Evolutionary conservation across 495 filamentous ascomycete species (phyloP), one percentile per base, ranked within the genome.

Genomic region (Paragyromitra xinjiangensis): DNA sequence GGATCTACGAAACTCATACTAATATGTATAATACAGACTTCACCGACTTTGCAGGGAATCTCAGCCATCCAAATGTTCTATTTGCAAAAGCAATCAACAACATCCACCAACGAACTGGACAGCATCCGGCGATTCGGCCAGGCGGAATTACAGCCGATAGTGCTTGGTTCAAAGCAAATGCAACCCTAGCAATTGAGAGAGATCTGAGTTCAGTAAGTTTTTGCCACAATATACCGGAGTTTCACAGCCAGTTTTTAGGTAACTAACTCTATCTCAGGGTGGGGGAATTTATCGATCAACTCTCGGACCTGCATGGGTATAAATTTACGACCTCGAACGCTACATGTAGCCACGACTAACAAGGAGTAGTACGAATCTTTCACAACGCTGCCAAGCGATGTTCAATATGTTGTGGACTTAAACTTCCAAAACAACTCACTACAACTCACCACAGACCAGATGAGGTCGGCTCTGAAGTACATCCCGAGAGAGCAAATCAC

Each of bases 371-470:
- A 68, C 51, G 63, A 78, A 22, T 73, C 69, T 7, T 78, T 68
- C 61, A 67, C 50, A 22, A 75, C 75, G 6, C 71, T 75, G 5
- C 75, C 75, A 7, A 24, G 14, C 1, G 75, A 78, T 51, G 48
- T 62, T 0, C 42, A 73, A 22, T 67, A 78, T 39, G 70, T 69
- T 8, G 29, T 75, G 8, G 42, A 78, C 22, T 26, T 63, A 11
- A 78, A 78, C 34, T 65, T 67, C 12, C 51, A 63, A 24, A 78
- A 77, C 34, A 77, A 78, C 26, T 78, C 70, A 24, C 11, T 78
- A 0, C 24, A 58, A 14, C 53, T 73, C 2, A 78, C 75, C 1
- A 53, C 34, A 2, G 71, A 66, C 3, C 63, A 78, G 34, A 74
- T 74, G 62, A 26, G 45, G 1, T 73, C 70, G 5, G 75, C 70